A percentile compares a stretch with the other conserved stretches of the same genome.
phyloP scores from a whole-genome alignment of 768 basidiomycete species.

The Austroboletus eburneus region DNA sequence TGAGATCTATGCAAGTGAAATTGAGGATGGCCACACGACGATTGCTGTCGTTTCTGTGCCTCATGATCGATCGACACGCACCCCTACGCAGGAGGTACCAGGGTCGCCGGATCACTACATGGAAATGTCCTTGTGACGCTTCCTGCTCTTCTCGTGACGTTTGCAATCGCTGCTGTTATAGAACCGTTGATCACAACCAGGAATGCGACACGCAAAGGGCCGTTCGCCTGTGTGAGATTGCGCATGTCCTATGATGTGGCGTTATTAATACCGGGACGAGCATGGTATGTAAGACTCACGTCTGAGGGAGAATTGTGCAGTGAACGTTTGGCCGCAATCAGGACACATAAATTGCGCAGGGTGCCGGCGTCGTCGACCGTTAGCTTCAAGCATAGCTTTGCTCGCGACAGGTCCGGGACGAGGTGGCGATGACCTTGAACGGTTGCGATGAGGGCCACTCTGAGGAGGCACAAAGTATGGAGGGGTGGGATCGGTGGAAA shows the following conservation, averaged over 20 bases:
- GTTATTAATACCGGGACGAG: not conserved
- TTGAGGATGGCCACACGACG: not conserved
- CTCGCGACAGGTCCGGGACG: constrained; percentile 25
- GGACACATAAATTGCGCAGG: constrained; percentile 17
- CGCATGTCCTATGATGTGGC: constrained; percentile 20
- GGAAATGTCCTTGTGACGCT: constrained; percentile 24
- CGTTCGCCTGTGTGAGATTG: constrained; percentile 29
- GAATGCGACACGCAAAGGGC: constrained; percentile 22
- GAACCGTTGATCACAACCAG: constrained; percentile 27
- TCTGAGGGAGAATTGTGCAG: constrained; percentile 30
- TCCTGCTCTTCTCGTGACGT: constrained; percentile 32
- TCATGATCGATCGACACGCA: constrained; percentile 24
- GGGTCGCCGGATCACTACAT: constrained; percentile 10
- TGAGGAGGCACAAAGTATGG: not conserved
- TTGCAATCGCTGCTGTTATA: constrained; percentile 33
- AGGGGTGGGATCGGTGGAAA: constrained; percentile 3
- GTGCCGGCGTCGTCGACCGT: constrained; percentile 29
- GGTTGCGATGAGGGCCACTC: constrained; percentile 12
- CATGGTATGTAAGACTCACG: constrained; percentile 16
- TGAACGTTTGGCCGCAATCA: constrained; percentile 24
- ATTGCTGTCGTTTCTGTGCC: constrained; percentile 1
- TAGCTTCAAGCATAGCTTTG: constrained; percentile 32
- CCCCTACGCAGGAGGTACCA: constrained; percentile 1
- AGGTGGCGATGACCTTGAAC: constrained; percentile 11
- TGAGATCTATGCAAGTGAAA: not conserved